Evolutionary conservation across 2,329 filamentous ascomycete genomes (phyloP).

Genomic region (Neocucurbitaria cava): DNA sequence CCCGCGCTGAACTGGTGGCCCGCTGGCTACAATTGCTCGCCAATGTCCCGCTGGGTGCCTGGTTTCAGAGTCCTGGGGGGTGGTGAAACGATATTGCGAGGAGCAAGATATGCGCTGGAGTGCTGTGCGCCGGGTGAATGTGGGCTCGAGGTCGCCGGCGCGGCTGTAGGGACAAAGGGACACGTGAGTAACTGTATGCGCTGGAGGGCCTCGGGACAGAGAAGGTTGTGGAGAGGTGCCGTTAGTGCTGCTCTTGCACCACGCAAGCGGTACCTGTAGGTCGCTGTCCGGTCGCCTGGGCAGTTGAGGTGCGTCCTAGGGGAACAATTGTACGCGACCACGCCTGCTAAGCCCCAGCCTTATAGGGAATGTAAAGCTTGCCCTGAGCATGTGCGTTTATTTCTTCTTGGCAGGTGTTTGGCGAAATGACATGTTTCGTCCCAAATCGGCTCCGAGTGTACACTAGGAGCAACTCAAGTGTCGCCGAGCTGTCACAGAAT

Average conservation of each 20-base stretch:
- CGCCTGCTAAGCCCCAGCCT: slow-evolving; percentile 16
- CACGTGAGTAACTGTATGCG: too few relatives aligned
- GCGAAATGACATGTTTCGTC: neutral
- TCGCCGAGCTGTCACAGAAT: slow-evolving; percentile 21
- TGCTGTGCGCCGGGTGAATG: slow-evolving; percentile 5
- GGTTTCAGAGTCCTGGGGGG: slow-evolving; percentile 27
- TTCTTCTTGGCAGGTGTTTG: slow-evolving; percentile 5
- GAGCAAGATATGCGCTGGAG: slow-evolving; percentile 19
- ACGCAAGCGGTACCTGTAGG: slow-evolving; percentile 11
- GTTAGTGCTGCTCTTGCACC: slow-evolving; percentile 4
- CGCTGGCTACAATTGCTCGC: slow-evolving; percentile 20
- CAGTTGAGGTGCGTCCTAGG: neutral
- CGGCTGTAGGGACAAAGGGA: too few relatives aligned
- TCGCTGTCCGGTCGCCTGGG: slow-evolving; percentile 1
- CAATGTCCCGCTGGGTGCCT: slow-evolving; percentile 17
- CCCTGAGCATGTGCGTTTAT: neutral
- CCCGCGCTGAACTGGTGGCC: slow-evolving; percentile 1
- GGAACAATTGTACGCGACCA: slow-evolving; percentile 4
- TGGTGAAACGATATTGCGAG: slow-evolving; percentile 24
- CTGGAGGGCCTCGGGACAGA: neutral
- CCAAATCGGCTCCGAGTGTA: slow-evolving; percentile 9
- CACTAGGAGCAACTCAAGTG: slow-evolving; percentile 7
- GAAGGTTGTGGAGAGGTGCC: slow-evolving; percentile 5
- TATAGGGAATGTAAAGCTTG: slow-evolving; percentile 11
- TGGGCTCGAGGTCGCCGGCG: neutral